Evolutionary conservation across 2,329 filamentous ascomycete genomes (phyloP), one percentile per base, ranked within the genome.

Genomic region (Cladosporium austrohemisphaericum): DNA sequence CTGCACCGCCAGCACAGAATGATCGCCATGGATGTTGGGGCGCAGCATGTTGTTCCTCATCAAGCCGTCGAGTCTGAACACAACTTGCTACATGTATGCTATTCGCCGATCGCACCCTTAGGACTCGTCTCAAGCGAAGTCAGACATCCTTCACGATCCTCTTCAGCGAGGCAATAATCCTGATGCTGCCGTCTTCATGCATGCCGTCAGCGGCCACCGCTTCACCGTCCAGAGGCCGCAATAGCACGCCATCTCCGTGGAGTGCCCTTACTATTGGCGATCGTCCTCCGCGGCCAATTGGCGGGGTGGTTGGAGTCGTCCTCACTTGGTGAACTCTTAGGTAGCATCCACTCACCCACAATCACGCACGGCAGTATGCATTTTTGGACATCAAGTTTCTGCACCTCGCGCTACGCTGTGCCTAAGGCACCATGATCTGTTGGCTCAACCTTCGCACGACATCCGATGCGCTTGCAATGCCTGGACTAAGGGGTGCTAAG

Each of bases 181-280:
- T 19, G 18, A 28, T 10, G 40, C 28, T 19, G 9, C 22, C 18
- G 25, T 43, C 13, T 13, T 22, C 3, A 32, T 14, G 14, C 40
- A 43, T 31, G 26, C 40, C 6, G 40, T 43, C 40, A 43, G 40
- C 40, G 18, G 26, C 40, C 26, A n/a, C 18, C 40, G 26, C 26
- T 20, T 20, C 18, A 6, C 26, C 19, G 40, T 20, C 16, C 25
- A 18, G 7, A 25, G 11, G 16, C n/a, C 41, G 32, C 41, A 25
- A 36, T 28, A 36, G 41, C 41, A 45, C 41, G 41, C 41, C 32
- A 45, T 36, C 8, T 19, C 22, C 41, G 20, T 35, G 7, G 41
- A 5, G n/a, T n/a, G 14, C 31, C 22, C 22, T n/a, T n/a, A 25
- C n/a, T 13, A 16, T 36, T 35, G 16, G 32, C 23, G 41, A 45